Conservation (phyloP, 306 rosid species). For the Phaseolus lunatus region DNA sequence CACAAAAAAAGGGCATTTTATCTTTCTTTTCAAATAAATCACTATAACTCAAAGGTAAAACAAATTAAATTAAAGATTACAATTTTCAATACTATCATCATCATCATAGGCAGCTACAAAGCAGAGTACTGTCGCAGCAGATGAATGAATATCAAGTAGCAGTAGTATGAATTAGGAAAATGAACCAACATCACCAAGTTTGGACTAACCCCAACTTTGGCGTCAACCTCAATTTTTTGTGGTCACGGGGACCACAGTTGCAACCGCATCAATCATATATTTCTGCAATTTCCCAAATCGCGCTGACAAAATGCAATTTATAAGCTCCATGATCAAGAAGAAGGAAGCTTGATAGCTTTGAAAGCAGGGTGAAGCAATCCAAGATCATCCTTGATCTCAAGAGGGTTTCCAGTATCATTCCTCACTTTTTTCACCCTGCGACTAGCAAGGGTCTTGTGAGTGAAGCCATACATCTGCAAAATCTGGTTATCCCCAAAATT, state of each 20-base stretch:
- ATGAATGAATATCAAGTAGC: slow-evolving; percentile 11
- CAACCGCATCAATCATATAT: neutral
- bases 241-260: neutral
- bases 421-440: slow-evolving; percentile 72
- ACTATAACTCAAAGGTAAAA: slow-evolving; percentile 33
- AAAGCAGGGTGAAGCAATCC: slow-evolving; percentile 79
- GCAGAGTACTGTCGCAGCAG: slow-evolving; percentile 22
- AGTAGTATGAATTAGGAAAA: slow-evolving; percentile 5
- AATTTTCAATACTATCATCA: slow-evolving; percentile 37
- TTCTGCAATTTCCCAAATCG: neutral
- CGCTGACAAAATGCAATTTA: neutral
- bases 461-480: slow-evolving; percentile 77
- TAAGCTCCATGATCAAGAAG: slow-evolving; percentile 35
- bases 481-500: slow-evolving; percentile 88
- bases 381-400: slow-evolving; percentile 73
- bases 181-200: neutral
- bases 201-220: neutral
- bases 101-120: slow-evolving; percentile 1
- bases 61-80: slow-evolving; percentile 42
- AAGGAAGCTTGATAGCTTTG: slow-evolving; percentile 69
- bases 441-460: slow-evolving; percentile 66
- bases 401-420: slow-evolving; percentile 66
- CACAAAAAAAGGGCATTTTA: slow-evolving; percentile 7
- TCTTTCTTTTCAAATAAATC: slow-evolving; percentile 26
- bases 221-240: neutral